Conservation (phyloP, 345 rosid species). For the Sisymbrium altissimum region DNA sequence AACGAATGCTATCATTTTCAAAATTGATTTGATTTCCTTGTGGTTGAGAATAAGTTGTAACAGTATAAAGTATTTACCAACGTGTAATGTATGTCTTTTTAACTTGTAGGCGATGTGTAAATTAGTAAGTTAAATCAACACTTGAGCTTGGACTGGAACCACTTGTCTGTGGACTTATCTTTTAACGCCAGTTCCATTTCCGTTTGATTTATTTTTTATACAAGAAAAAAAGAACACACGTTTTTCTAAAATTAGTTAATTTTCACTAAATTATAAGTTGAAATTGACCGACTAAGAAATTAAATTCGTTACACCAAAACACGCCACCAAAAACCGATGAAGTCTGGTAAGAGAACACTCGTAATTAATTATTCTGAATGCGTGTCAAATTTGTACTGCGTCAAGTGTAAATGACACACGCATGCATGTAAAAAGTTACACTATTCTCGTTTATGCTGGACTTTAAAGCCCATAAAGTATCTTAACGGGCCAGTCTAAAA, state of each 20-base stretch:
- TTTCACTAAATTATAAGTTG: background rate
- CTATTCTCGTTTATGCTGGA: background rate
- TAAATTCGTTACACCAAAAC: constrained; percentile 25
- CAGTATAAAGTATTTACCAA: too few species aligned
- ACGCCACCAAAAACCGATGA: constrained; percentile 33
- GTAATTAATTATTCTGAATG: constrained; percentile 15
- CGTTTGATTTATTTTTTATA: background rate
- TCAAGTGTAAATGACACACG: background rate
- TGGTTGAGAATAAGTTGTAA: too few species aligned
- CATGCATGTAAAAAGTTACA: background rate
- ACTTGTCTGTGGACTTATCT: background rate
- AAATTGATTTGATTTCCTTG: too few species aligned
- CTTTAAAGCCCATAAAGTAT: background rate
- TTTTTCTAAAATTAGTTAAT: background rate
- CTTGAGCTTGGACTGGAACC: background rate
- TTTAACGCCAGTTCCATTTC: background rate
- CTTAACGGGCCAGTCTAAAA: background rate
- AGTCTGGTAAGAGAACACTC: constrained; percentile 33
- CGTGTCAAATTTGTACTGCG: constrained; percentile 10
- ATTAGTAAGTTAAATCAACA: background rate
- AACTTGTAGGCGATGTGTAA: background rate
- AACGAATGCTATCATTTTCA: too few species aligned
- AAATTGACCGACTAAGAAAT: constrained; percentile 26
- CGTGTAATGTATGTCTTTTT: too few species aligned
- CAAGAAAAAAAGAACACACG: background rate